phyloP scores from a whole-genome alignment of 2,329 filamentous ascomycete species.

The Calcarisporium arbuscula region DNA sequence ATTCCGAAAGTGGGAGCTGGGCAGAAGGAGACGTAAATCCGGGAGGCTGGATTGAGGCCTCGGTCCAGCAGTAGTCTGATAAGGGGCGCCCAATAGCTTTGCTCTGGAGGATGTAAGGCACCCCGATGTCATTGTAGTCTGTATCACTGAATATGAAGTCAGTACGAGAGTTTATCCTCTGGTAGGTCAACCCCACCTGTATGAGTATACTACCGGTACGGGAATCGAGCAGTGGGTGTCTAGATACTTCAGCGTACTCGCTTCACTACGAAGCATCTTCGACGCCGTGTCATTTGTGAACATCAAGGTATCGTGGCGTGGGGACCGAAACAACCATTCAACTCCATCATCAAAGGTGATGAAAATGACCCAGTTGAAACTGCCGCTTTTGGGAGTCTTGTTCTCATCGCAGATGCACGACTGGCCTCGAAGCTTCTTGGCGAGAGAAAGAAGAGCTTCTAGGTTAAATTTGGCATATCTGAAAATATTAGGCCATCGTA shows the following conservation, averaged over 20 bases:
- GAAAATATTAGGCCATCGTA: no score
- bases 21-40: background rate
- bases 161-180: background rate
- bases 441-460: conserved; percentile 1
- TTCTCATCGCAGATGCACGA: background rate
- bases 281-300: background rate
- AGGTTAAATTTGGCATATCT: conserved; percentile 1
- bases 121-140: background rate
- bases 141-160: background rate
- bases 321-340: conserved; percentile 5
- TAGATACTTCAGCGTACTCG: background rate
- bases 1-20: background rate
- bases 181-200: background rate
- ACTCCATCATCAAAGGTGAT: conserved; percentile 3
- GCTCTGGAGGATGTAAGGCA: background rate
- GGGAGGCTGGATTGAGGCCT: background rate
- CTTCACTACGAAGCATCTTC: background rate
- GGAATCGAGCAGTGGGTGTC: background rate
- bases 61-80: background rate
- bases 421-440: background rate
- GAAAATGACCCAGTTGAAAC: conserved; percentile 5
- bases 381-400: background rate
- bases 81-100: background rate
- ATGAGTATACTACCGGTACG: background rate
- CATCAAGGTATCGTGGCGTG: background rate